phyloP scores from a whole-genome alignment of 768 basidiomycete genomes.

The Mrakia gelida region DNA sequence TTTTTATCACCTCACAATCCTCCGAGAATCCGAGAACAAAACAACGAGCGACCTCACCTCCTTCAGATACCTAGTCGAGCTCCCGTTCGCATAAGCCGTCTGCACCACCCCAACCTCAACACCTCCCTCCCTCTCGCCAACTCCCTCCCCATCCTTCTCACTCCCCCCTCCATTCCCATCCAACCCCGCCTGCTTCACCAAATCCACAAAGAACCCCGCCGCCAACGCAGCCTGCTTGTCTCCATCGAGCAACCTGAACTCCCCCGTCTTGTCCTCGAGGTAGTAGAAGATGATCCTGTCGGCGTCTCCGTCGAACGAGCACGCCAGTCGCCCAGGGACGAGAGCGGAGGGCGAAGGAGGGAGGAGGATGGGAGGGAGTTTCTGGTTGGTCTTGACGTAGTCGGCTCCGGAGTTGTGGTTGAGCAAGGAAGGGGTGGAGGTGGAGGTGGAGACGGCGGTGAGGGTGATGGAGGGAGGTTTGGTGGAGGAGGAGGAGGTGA shows the following conservation, averaged over 20 bases:
- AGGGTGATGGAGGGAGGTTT: slow-evolving; percentile 51
- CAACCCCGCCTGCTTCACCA: slow-evolving; percentile 78
- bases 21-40: not conserved
- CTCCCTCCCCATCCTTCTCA: slow-evolving; percentile 50
- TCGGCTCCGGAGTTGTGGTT: slow-evolving; percentile 92
- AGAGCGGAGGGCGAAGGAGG: slow-evolving; percentile 8
- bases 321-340: slow-evolving; percentile 63
- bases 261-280: slow-evolving; percentile 60
- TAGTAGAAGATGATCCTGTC: slow-evolving; percentile 97
- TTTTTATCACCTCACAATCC: too few species aligned
- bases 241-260: slow-evolving; percentile 90
- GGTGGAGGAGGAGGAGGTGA: slow-evolving; percentile 1
- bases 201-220: slow-evolving; percentile 84
- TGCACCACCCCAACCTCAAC: slow-evolving; percentile 92
- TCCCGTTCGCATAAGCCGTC: slow-evolving; percentile 97
- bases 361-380: slow-evolving; percentile 67
- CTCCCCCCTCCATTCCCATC: slow-evolving; percentile 53
- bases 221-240: slow-evolving; percentile 96
- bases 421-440: slow-evolving; percentile 62
- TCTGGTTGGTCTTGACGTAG: slow-evolving; percentile 90
- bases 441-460: slow-evolving; percentile 64
- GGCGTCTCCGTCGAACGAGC: slow-evolving; percentile 95
- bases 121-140: slow-evolving; percentile 49
- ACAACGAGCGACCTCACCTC: slow-evolving; percentile 56
- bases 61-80: slow-evolving; percentile 84